A percentile compares a stretch with the other conserved stretches of the same genome.
These are phyloP conservation scores for Annulohypoxylon nitens DNA, from an alignment of 495 filamentous ascomycete species.

Conservation along the genomic window DNA sequence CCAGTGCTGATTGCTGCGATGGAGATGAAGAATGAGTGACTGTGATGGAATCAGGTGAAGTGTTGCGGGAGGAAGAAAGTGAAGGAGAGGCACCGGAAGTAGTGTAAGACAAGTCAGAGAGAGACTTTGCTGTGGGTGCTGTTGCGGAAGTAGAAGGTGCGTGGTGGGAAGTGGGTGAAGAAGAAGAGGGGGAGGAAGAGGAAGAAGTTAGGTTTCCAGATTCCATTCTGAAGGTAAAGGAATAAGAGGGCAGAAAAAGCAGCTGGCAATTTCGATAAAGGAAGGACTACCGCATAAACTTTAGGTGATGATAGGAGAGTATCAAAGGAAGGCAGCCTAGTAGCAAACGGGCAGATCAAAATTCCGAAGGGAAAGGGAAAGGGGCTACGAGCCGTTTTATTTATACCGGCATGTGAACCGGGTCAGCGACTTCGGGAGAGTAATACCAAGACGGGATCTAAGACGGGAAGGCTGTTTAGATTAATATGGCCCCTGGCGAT, in stretches of 20 bases:
- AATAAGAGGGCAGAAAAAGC: neutral
- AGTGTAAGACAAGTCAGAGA: conserved; percentile 45
- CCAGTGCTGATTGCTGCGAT: conserved; percentile 24
- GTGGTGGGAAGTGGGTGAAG: conserved; percentile 12
- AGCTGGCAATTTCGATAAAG: conserved; percentile 16
- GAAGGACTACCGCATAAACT: conserved; percentile 17
- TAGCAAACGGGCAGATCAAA: conserved; percentile 44
- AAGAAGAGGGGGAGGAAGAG: neutral
- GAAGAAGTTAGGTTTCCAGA: conserved; percentile 3
- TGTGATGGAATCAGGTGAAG: conserved; percentile 33
- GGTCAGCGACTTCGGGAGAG: conserved; percentile 25
- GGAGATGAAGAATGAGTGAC: conserved; percentile 1
- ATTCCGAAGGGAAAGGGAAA: conserved; percentile 29
- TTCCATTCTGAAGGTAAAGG: conserved; percentile 44
- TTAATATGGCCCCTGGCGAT: conserved; percentile 6
- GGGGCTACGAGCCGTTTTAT: conserved; percentile 42
- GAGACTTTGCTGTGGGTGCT: conserved; percentile 28
- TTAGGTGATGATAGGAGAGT: conserved; percentile 19
- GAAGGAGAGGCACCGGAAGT: conserved; percentile 38
- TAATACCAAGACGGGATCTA: conserved; percentile 22
- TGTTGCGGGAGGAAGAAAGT: conserved; percentile 41
- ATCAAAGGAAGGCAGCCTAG: conserved; percentile 40
- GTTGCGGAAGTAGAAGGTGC: conserved; percentile 31
- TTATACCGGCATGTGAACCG: conserved; percentile 37
- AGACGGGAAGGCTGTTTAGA: conserved; percentile 6